Evolutionary conservation across 1,139 yeast genomes (phyloP).

Genomic region (Kodamaea anthophila): DNA sequence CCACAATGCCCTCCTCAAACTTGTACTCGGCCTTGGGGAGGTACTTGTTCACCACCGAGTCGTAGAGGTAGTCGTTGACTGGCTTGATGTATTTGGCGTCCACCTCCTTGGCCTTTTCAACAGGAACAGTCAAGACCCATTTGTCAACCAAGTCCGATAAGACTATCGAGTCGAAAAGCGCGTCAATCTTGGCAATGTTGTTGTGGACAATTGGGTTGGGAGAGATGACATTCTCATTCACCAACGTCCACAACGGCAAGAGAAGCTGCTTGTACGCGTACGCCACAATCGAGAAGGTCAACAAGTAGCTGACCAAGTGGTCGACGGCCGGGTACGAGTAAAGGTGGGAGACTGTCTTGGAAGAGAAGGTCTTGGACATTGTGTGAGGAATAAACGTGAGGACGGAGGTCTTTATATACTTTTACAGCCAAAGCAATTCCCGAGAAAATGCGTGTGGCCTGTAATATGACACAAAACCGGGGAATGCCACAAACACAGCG

Average conservation of each 20-base stretch:
- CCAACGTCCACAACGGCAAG: constrained; percentile 13
- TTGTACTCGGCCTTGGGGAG: constrained; percentile 26
- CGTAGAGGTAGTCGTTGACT: constrained; percentile 23
- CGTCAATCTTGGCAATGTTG: constrained; percentile 23
- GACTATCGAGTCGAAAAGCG: constrained; percentile 21
- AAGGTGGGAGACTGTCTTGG: constrained; percentile 32
- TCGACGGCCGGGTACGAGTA: constrained; percentile 27
- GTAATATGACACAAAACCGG: neutral
- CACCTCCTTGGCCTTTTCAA: constrained; percentile 14
- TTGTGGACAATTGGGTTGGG: constrained; percentile 21
- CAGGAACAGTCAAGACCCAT: constrained; percentile 11
- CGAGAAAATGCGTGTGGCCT: constrained; percentile 1
- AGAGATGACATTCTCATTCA: constrained; percentile 19
- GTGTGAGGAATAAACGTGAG: constrained; percentile 1
- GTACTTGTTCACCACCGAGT: constrained; percentile 23
- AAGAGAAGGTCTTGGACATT: constrained; percentile 20
- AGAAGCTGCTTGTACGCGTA: constrained; percentile 17
- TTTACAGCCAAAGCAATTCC: constrained; percentile 3
- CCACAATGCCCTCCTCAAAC: constrained; percentile 16
- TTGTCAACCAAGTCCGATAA: constrained; percentile 14
- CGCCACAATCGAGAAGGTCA: constrained; percentile 22
- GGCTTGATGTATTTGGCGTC: constrained; percentile 25
- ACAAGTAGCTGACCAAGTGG: constrained; percentile 17
- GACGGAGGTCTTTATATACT: constrained; percentile 6
- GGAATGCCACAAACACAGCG: constrained; percentile 1